Evolutionary conservation across 108 stramenopile genomes (phyloP).

Genomic region (Fistulifera pelliculosa): DNA sequence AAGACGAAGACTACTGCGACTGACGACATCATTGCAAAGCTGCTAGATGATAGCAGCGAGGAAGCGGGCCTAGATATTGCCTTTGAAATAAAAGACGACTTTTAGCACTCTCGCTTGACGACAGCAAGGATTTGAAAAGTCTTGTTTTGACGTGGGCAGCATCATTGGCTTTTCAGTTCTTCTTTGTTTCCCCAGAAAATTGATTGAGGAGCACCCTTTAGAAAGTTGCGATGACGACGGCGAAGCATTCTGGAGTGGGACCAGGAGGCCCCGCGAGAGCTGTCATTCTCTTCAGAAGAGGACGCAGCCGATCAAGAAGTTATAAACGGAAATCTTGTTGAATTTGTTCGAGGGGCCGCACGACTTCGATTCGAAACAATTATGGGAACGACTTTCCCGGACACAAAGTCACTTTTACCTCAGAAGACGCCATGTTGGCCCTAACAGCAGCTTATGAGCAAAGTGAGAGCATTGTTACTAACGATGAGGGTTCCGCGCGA

Average conservation of each 20-base stretch:
- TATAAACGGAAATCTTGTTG: slow-evolving; percentile 59
- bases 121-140: slow-evolving; percentile 16
- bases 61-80: slow-evolving; percentile 60
- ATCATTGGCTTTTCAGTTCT: slow-evolving; percentile 35
- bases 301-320: slow-evolving; percentile 22
- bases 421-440: slow-evolving; percentile 1
- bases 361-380: slow-evolving; percentile 54
- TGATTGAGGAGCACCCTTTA: slow-evolving; percentile 74
- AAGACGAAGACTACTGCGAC: neutral
- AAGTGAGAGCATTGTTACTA: slow-evolving; percentile 21
- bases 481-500: neutral
- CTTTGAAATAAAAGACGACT: slow-evolving; percentile 57
- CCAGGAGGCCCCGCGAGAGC: slow-evolving; percentile 53
- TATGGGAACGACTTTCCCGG: no score
- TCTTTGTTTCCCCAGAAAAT: slow-evolving; percentile 44
- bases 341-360: slow-evolving; percentile 66
- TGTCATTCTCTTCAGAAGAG: slow-evolving; percentile 28
- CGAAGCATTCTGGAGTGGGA: slow-evolving; percentile 87
- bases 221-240: slow-evolving; percentile 93
- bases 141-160: slow-evolving; percentile 59
- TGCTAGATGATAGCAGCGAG: slow-evolving; percentile 46
- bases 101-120: slow-evolving; percentile 26
- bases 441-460: slow-evolving; percentile 42
- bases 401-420: slow-evolving; percentile 12
- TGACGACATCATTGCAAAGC: slow-evolving; percentile 26